phyloP scores from a whole-genome alignment of 495 filamentous ascomycete species.

The Hamigera avellanea region DNA sequence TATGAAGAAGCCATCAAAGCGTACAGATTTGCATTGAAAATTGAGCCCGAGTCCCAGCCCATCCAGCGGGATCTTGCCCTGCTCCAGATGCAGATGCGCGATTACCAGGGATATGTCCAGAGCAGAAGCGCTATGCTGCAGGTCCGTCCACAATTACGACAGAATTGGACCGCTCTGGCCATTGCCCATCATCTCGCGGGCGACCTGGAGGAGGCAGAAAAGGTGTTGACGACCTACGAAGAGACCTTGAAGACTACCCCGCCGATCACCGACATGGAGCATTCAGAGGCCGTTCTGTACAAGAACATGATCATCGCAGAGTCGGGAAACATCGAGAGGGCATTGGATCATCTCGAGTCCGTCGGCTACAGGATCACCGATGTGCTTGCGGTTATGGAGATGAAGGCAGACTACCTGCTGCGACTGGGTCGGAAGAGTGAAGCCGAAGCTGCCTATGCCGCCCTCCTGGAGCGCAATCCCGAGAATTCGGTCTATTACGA shows the following conservation, averaged over 20 bases:
- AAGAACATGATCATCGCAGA: slow-evolving; percentile 94
- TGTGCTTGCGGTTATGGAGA: slow-evolving; percentile 79
- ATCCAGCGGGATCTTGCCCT: slow-evolving; percentile 91
- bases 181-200: slow-evolving; percentile 86
- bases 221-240: slow-evolving; percentile 82
- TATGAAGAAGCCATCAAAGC: slow-evolving; percentile 98
- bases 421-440: slow-evolving; percentile 68
- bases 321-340: slow-evolving; percentile 61
- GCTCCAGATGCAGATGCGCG: slow-evolving; percentile 92
- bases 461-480: slow-evolving; percentile 72
- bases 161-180: slow-evolving; percentile 94
- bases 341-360: slow-evolving; percentile 75
- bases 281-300: slow-evolving; percentile 92
- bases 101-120: slow-evolving; percentile 86
- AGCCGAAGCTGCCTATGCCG: slow-evolving; percentile 68
- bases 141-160: slow-evolving; percentile 60
- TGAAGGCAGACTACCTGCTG: slow-evolving; percentile 73
- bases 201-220: slow-evolving; percentile 75
- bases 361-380: slow-evolving; percentile 70
- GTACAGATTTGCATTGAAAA: slow-evolving; percentile 84
- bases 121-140: slow-evolving; percentile 78
- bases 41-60: slow-evolving; percentile 86
- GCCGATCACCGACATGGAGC: slow-evolving; percentile 70
- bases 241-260: slow-evolving; percentile 74
- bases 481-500: slow-evolving; percentile 83